Evolutionary conservation across 2,329 filamentous ascomycete species (phyloP), one percentile per base, ranked within the genome.

Genomic region (Botrytis elliptica): DNA sequence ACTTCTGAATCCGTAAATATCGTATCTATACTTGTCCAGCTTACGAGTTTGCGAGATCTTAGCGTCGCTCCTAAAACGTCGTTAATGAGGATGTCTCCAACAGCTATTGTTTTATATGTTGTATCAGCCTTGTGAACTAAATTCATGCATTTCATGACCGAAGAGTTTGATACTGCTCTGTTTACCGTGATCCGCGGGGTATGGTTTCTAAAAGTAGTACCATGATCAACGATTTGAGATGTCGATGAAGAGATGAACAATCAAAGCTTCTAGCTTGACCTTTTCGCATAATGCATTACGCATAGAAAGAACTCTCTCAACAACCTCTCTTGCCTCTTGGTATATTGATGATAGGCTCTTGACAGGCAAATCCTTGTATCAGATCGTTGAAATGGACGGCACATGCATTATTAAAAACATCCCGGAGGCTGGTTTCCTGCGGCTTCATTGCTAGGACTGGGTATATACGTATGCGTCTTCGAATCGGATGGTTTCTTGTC

Each of bases 221-320:
- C 42, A 29, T 40, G 29, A 59, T 72, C 29, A 52, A 46, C 38
- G 36, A 44, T 25, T 72, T 44, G 40, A 68, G 40, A 59, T 52
- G 52, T 55, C 38, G 38, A 42, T 72, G 70, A 72, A 68, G 70
- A 72, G 40, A 69, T 60, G 63, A 72, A 72, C 40, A 72, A 60
- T 60, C 18, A 62, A 69, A 59, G 40, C 22, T 25, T 62, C 33
- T 44, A 36, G 22, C 33, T 33, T 46, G 42, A 14, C 18, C 29
- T 72, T 38, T 69, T 46, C 57, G n/a, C 64, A n/a, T 70, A 9
- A 62, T 70, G 68, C 38, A 63, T 70, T 49, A 71, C n/a, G 22
- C 46, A 67, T 29, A 40, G 25, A 57, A 57, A 14, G 38, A 29
- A 40, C 25, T 68, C 49, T 55, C 36, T 40, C 29, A 55, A 55